phyloP scores from a whole-genome alignment of 768 basidiomycete species.

The Sporobolomyces phaffii region DNA sequence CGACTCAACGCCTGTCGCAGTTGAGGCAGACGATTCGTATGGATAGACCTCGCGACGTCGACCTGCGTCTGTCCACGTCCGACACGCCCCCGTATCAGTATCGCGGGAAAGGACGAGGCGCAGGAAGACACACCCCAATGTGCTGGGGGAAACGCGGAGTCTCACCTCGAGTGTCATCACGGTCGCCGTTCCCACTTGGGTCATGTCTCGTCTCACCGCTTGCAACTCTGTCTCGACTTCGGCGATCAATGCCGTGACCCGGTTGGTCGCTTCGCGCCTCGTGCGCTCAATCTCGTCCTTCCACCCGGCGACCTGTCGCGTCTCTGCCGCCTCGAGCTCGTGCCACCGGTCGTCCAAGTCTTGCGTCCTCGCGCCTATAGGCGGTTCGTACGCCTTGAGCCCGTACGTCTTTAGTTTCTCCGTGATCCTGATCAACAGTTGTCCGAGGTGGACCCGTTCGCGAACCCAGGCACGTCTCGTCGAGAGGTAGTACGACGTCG shows the following conservation, averaged over 20 bases:
- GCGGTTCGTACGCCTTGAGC: conserved; percentile 74
- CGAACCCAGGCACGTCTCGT: conserved; percentile 66
- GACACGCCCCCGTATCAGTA: too few relatives aligned
- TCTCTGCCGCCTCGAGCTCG: conserved; percentile 65
- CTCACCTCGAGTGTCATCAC: conserved; percentile 59
- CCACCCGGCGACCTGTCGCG: conserved; percentile 57
- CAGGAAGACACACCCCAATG: too few relatives aligned
- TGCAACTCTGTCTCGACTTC: conserved; percentile 65
- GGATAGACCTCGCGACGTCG: too few relatives aligned
- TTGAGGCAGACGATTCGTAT: conserved; percentile 60
- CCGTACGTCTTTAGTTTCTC: conserved; percentile 89
- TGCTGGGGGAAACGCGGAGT: too few relatives aligned
- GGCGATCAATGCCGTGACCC: conserved; percentile 61
- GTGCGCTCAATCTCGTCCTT: conserved; percentile 84
- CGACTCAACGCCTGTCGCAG: conserved; percentile 54
- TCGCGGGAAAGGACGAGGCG: too few relatives aligned
- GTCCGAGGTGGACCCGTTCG: conserved; percentile 79
- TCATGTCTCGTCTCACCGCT: conserved; percentile 57
- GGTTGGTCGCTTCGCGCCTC: conserved; percentile 67
- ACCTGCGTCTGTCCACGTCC: too few relatives aligned
- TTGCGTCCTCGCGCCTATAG: conserved; percentile 57
- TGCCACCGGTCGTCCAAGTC: conserved; percentile 78
- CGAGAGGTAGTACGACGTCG: conserved; percentile 63
- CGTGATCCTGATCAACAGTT: conserved; percentile 84
- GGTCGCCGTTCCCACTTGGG: conserved; percentile 59